A percentile compares a stretch with the other conserved stretches of the same genome.
Evolutionary conservation across 1,284 basidiomycete genomes (phyloP).

Genomic region (Ganoderma leucocontextum): DNA sequence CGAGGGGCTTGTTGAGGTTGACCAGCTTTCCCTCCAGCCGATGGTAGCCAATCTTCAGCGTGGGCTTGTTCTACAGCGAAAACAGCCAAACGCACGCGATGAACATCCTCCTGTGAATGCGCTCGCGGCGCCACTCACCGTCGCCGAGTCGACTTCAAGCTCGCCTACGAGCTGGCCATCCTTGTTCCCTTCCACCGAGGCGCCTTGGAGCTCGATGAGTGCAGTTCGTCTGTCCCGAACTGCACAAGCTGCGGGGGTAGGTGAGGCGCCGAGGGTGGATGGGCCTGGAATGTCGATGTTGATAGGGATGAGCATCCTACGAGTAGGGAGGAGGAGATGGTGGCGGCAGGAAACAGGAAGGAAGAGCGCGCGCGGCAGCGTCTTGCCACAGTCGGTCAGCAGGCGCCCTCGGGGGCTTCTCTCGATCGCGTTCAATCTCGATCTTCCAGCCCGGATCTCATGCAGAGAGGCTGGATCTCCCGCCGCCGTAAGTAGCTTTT

Average conservation of each 20-base stretch:
- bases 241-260: constrained; percentile 70
- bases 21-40: constrained; percentile 91
- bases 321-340: too few species aligned
- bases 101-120: not conserved
- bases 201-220: constrained; percentile 80
- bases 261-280: constrained; percentile 44
- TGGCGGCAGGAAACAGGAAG: not conserved
- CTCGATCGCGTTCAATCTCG: too few species aligned
- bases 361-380: too few species aligned
- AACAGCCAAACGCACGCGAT: not conserved
- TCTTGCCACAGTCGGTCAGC: too few species aligned
- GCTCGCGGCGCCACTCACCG: constrained; percentile 29
- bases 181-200: constrained; percentile 64
- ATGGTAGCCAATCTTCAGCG: constrained; percentile 86
- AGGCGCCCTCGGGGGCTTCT: too few species aligned
- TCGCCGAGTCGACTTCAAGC: constrained; percentile 52
- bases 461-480: too few species aligned
- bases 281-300: constrained; percentile 30
- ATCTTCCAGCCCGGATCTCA: too few species aligned
- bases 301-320: constrained; percentile 41
- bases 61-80: constrained; percentile 70
- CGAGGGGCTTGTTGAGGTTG: constrained; percentile 79
- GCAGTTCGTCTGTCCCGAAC: constrained; percentile 76
- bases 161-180: constrained; percentile 68
- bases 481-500: too few species aligned